phyloP scores from a whole-genome alignment of 768 basidiomycete genomes.

The Boletus vermiculosoides region DNA sequence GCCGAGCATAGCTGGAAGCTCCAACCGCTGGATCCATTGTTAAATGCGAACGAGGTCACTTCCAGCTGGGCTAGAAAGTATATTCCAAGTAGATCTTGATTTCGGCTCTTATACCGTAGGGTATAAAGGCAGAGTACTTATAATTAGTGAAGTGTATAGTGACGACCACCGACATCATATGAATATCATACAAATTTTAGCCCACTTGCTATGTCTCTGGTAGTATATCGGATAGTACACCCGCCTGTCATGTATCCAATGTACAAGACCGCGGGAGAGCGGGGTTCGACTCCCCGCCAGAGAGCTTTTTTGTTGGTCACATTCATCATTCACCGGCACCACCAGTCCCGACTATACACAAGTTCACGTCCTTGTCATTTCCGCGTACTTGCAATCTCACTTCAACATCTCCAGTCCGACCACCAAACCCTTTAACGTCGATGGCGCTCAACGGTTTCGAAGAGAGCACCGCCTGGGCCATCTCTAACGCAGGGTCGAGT shows the following conservation, averaged over 20 bases:
- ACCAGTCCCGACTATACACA: not conserved
- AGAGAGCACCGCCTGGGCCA: constrained; percentile 52
- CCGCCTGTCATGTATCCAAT: constrained; percentile 41
- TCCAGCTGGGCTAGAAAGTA: constrained; percentile 63
- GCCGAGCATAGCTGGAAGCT: constrained; percentile 53
- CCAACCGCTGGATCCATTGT: constrained; percentile 57
- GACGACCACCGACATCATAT: not conserved
- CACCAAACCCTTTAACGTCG: not conserved
- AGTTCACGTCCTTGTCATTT: too few relatives aligned
- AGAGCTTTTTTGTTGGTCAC: constrained; percentile 23
- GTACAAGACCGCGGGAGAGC: constrained; percentile 36
- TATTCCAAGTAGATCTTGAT: constrained; percentile 40
- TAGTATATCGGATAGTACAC: constrained; percentile 54
- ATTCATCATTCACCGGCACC: not conserved
- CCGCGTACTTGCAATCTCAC: not conserved
- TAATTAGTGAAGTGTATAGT: not conserved
- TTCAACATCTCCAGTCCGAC: not conserved
- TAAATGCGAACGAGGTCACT: constrained; percentile 70
- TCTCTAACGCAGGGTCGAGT: constrained; percentile 41
- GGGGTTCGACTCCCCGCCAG: constrained; percentile 50
- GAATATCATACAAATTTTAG: not conserved
- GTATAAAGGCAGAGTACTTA: not conserved
- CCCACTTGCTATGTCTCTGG: constrained; percentile 30
- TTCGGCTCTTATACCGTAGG: not conserved
- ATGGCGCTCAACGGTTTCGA: constrained; percentile 50